phyloP scores from a whole-genome alignment of 805 yeast genomes.

The Candida tibetensis region DNA sequence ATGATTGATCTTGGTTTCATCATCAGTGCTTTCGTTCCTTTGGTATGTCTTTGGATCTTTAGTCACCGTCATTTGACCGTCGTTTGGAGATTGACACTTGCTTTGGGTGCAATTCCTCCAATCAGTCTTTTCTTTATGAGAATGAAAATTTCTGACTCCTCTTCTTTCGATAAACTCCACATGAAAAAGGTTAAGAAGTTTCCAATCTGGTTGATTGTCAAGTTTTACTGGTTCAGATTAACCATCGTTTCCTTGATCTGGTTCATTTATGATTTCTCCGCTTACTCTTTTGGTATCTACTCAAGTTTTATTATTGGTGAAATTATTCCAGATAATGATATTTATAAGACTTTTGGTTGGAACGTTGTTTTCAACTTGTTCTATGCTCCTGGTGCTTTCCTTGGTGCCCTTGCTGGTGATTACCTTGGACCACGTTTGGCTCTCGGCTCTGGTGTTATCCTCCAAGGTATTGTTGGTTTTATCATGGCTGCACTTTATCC shows the following conservation, averaged over 20 bases:
- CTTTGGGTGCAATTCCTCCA: constrained; percentile 89
- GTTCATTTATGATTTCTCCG: constrained; percentile 88
- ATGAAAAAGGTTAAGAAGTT: constrained; percentile 55
- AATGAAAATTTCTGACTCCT: constrained; percentile 70
- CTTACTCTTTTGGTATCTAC: constrained; percentile 84
- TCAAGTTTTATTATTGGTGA: constrained; percentile 65
- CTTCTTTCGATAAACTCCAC: constrained; percentile 64
- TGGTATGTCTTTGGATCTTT: constrained; percentile 83
- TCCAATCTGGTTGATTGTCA: constrained; percentile 69
- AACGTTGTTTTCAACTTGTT: constrained; percentile 83
- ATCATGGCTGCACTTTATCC: constrained; percentile 74
- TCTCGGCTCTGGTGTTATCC: constrained; percentile 59
- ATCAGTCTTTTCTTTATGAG: constrained; percentile 73
- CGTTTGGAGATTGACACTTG: constrained; percentile 90
- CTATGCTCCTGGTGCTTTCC: constrained; percentile 84
- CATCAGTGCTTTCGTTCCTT: constrained; percentile 76
- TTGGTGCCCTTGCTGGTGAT: constrained; percentile 86
- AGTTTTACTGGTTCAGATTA: constrained; percentile 83
- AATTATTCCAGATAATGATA: constrained; percentile 56
- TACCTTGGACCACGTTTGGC: constrained; percentile 89
- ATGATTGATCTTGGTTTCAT: constrained; percentile 91
- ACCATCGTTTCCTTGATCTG: constrained; percentile 71
- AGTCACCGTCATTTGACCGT: constrained; percentile 65
- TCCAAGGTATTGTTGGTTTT: constrained; percentile 79
- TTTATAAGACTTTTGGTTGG: constrained; percentile 86